These are phyloP conservation scores for Tanacetum coccineum DNA, from an alignment of 129 eudicot species.

Conservation along the genomic window DNA sequence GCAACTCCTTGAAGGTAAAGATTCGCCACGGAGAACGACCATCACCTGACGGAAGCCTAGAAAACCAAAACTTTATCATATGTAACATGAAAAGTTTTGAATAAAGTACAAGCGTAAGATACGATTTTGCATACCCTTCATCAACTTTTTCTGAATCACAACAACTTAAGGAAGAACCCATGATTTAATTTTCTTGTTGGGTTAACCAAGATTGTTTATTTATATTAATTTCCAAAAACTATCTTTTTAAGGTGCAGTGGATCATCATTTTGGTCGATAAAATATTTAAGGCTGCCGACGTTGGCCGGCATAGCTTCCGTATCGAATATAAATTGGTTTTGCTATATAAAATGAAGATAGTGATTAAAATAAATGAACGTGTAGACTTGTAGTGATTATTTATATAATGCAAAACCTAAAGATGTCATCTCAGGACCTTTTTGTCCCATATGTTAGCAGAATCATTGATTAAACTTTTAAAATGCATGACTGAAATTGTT, in stretches of 20 bases:
- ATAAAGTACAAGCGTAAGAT: neutral
- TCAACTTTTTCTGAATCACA: slow-evolving; percentile 59
- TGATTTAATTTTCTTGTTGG: slow-evolving; percentile 17
- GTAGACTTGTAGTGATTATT: no score
- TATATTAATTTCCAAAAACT: slow-evolving; percentile 13
- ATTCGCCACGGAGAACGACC: slow-evolving; percentile 55
- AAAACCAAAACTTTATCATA: neutral
- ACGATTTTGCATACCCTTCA: slow-evolving; percentile 45
- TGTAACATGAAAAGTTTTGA: neutral
- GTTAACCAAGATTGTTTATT: slow-evolving; percentile 18
- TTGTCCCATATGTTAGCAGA: no score
- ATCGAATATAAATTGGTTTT: slow-evolving; percentile 10
- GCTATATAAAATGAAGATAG: neutral
- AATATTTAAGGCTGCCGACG: slow-evolving; percentile 46
- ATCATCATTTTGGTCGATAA: slow-evolving; percentile 16
- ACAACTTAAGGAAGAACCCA: slow-evolving; percentile 66
- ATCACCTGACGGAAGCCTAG: slow-evolving; percentile 34
- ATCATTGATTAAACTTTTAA: no score
- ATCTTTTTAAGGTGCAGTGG: slow-evolving; percentile 21
- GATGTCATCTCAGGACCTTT: no score
- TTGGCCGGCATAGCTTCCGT: slow-evolving; percentile 49
- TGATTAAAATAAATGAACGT: neutral
- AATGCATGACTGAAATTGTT: no score
- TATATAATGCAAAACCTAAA: no score
- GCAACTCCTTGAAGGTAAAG: slow-evolving; percentile 72